Evolutionary conservation across 768 basidiomycete species (phyloP), one percentile per base, ranked within the genome.

Genomic region (Kwoniella dendrophila): DNA sequence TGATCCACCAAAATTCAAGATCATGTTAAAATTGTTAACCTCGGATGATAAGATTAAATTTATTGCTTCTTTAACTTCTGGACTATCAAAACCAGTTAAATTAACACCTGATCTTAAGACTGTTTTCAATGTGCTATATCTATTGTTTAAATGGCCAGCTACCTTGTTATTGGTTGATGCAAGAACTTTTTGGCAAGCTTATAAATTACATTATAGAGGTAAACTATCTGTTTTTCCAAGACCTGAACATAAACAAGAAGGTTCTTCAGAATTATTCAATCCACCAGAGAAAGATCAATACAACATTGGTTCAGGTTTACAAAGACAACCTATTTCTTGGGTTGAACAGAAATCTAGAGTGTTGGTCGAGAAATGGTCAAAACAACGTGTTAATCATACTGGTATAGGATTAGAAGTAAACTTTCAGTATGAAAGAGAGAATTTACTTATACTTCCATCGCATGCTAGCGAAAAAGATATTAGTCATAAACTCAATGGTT

Each of bases 181-280:
- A 1, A 81, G 88, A n/a, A 89, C 88, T 55, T 69, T 86, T 3
- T 85, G 83, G 57, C 82, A 86, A 32, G 88, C 88, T 0, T 84
- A 82, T 79, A 80, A 81, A 20, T 72, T 89, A 49, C 87, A 88
- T 70, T 88, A 87, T 72, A 54, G 69, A 34, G 87, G 86, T 70
- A 63, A 77, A 5, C 79, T 89, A 20, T 81, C 83, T 54, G 83
- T 88, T 0, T 87, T 82, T 65, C 80, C 83, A 26, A 81, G 86
- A 10, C 87, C 87, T 0, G 69, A 78, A 26, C 82, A 83, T 16
- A 64, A 54, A 0, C 47, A 50, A 14, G 45, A n/a, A 10, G 53
- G 45, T 5, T 50, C 47, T 2, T 54, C 54, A 14, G 49, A 32
- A 10, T 54, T 61, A 33, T 75, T 56, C 51, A 79, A 79, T 43